These are phyloP conservation scores for Monilinia fructicola DNA, from an alignment of 2,329 filamentous ascomycete genomes.

Conservation along the genomic window DNA sequence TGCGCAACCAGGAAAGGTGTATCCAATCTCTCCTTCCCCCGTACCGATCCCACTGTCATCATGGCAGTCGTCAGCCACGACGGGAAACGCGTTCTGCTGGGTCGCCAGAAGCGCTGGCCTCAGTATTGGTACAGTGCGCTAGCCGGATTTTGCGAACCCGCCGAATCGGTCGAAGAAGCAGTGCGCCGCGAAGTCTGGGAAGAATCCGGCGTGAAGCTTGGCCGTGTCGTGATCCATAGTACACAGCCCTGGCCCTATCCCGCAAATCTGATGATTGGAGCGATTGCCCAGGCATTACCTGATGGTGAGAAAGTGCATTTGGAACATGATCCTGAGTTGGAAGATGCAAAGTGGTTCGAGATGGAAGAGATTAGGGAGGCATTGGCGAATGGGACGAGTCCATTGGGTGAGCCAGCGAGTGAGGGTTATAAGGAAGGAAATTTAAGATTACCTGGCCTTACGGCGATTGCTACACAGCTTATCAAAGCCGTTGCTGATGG, in stretches of 20 bases:
- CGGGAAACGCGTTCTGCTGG: constrained; percentile 67
- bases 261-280: constrained; percentile 80
- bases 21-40: constrained; percentile 88
- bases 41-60: constrained; percentile 85
- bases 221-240: constrained; percentile 76
- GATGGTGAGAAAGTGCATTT: constrained; percentile 78
- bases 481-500: constrained; percentile 73
- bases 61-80: constrained; percentile 86
- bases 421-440: constrained; percentile 72
- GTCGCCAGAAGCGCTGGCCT: constrained; percentile 82
- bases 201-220: constrained; percentile 74
- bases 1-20: constrained; percentile 83
- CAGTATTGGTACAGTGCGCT: constrained; percentile 85
- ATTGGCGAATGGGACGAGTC: constrained; percentile 64
- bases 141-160: constrained; percentile 82
- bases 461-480: constrained; percentile 90
- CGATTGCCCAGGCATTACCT: constrained; percentile 81
- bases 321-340: constrained; percentile 86
- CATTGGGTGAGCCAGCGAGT: constrained; percentile 62
- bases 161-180: constrained; percentile 81
- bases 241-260: constrained; percentile 89
- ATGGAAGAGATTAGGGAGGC: constrained; percentile 79
- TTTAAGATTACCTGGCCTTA: constrained; percentile 76
- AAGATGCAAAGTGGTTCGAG: constrained; percentile 84
- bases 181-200: constrained; percentile 85